Evolutionary conservation across 257 asterid genomes (phyloP).

Genomic region (Lycium ferocissimum): DNA sequence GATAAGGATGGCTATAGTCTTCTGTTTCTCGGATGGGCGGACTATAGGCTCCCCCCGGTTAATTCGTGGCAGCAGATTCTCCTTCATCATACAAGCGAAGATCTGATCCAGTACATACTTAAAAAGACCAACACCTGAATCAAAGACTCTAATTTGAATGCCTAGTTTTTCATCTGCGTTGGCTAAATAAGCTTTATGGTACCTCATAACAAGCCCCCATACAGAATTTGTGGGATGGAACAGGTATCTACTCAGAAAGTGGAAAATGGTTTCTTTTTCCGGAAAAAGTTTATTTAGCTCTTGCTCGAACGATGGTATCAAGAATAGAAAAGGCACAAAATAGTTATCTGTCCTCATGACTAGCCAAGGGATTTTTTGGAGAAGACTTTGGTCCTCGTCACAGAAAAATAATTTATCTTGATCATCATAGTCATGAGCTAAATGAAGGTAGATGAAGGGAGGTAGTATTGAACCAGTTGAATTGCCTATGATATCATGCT

Average conservation of each 20-base stretch:
- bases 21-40: slow-evolving; percentile 38
- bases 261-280: slow-evolving; percentile 71
- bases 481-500: too few relatives aligned
- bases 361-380: slow-evolving; percentile 64
- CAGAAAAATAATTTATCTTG: slow-evolving; percentile 74
- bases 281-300: slow-evolving; percentile 71
- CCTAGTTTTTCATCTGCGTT: slow-evolving; percentile 64
- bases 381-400: slow-evolving; percentile 56
- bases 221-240: slow-evolving; percentile 80
- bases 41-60: slow-evolving; percentile 32
- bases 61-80: slow-evolving; percentile 58
- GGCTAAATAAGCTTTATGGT: slow-evolving; percentile 62
- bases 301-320: slow-evolving; percentile 60
- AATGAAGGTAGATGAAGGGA: too few relatives aligned
- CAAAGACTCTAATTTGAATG: slow-evolving; percentile 68
- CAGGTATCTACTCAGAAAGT: slow-evolving; percentile 72
- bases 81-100: slow-evolving; percentile 56
- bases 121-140: slow-evolving; percentile 44
- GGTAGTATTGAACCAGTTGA: too few relatives aligned
- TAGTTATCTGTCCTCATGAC: slow-evolving; percentile 66
- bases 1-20: slow-evolving; percentile 50
- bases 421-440: too few relatives aligned
- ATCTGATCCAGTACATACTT: slow-evolving; percentile 63
- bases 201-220: slow-evolving; percentile 73
- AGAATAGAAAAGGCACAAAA: slow-evolving; percentile 73